A percentile compares a stretch with the other conserved stretches of the same genome.
phyloP scores from a whole-genome alignment of 805 yeast genomes.

The Blastobotrys attinorum region DNA sequence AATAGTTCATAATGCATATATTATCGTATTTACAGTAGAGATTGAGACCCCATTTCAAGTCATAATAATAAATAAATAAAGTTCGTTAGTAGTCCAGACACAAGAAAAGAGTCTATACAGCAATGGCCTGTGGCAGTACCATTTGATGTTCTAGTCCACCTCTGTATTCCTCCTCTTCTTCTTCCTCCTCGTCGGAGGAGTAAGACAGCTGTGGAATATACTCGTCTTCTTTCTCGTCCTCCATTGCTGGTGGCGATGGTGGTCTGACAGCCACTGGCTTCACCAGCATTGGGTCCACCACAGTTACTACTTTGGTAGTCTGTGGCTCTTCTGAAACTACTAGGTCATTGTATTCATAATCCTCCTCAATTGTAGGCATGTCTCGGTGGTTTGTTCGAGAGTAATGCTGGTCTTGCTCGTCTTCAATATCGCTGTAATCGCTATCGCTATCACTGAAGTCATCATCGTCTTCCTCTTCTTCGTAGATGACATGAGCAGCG shows the following conservation, averaged over 20 bases:
- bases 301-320: constrained; percentile 4
- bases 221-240: no score
- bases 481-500: constrained; percentile 10
- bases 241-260: background rate
- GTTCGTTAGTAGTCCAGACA: no score
- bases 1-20: no score
- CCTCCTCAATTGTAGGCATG: constrained; percentile 17
- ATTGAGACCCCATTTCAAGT: no score
- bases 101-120: no score
- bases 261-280: background rate
- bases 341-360: constrained; percentile 11
- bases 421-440: constrained; percentile 6
- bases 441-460: constrained; percentile 14
- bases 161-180: no score
- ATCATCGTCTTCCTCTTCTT: constrained; percentile 1
- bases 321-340: constrained; percentile 10
- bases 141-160: no score
- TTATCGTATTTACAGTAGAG: no score
- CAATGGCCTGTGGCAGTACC: no score
- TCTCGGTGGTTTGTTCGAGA: constrained; percentile 3
- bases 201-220: no score
- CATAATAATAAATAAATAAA: no score
- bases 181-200: no score
- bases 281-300: background rate
- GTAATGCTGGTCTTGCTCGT: constrained; percentile 18